Percentiles rank a stretch among this genome's conserved stretches.
These are phyloP conservation scores for Trypanosoma avium DNA, from an alignment of 208 protist species.

Conservation along the genomic window DNA sequence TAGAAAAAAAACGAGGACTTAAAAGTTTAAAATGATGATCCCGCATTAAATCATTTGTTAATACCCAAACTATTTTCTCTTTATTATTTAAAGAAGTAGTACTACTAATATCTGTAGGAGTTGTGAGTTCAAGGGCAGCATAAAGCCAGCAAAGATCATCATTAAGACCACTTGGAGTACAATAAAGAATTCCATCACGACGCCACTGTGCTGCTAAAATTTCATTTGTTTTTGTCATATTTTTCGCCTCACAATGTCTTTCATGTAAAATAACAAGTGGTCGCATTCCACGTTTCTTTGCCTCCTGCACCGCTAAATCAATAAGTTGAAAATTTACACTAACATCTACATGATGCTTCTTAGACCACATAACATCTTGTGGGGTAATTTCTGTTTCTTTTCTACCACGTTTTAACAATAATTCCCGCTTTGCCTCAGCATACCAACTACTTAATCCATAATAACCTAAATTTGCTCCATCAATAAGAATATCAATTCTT, in stretches of 20 bases:
- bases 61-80: constrained; percentile 33
- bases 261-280: constrained; percentile 75
- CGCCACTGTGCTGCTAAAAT: constrained; percentile 35
- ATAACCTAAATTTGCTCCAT: constrained; percentile 36
- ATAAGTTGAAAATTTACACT: constrained; percentile 44
- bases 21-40: constrained; percentile 82
- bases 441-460: constrained; percentile 68
- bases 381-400: constrained; percentile 28
- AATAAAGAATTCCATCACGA: constrained; percentile 38
- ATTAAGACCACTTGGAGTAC: constrained; percentile 72
- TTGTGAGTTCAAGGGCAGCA: constrained; percentile 44
- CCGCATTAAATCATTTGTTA: constrained; percentile 83
- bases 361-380: constrained; percentile 34
- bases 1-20: constrained; percentile 69
- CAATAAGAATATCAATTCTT: constrained; percentile 16
- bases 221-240: constrained; percentile 18
- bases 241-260: constrained; percentile 41
- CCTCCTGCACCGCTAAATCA: constrained; percentile 44
- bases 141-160: constrained; percentile 86
- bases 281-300: constrained; percentile 31
- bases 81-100: too few relatives aligned
- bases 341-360: constrained; percentile 24
- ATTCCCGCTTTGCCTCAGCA: constrained; percentile 22
- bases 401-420: constrained; percentile 36
- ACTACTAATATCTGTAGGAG: constrained; percentile 31